Evolutionary conservation across 2,329 filamentous ascomycete genomes (phyloP).

Genomic region (Calonectria pseudoturangicola): DNA sequence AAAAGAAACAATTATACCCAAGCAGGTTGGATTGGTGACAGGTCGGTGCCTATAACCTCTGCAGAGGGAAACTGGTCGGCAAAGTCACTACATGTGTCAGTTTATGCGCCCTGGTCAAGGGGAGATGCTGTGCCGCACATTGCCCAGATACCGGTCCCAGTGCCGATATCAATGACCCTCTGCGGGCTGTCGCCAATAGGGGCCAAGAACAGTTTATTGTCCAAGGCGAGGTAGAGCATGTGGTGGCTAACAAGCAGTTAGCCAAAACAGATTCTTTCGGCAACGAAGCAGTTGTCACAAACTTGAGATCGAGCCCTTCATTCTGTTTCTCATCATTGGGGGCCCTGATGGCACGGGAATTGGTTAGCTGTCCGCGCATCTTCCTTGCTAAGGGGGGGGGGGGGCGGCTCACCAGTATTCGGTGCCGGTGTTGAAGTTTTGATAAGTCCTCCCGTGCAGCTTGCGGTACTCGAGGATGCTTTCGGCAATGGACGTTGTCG

Average conservation of each 20-base stretch:
- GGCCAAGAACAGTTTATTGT: constrained; percentile 36
- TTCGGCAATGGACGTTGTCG: background rate
- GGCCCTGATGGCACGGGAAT: constrained; percentile 32
- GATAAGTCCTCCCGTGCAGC: background rate
- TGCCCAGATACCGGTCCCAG: constrained; percentile 75
- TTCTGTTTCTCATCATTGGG: constrained; percentile 55
- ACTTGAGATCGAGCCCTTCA: constrained; percentile 52
- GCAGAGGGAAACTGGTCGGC: constrained; percentile 65
- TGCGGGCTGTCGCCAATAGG: constrained; percentile 31
- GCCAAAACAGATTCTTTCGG: background rate
- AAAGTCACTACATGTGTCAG: constrained; percentile 64
- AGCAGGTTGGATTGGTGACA: constrained; percentile 73
- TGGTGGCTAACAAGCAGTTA: constrained; percentile 40
- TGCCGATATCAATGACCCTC: constrained; percentile 68
- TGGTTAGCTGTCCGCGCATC: background rate
- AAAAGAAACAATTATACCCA: constrained; percentile 61
- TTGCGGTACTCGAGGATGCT: background rate
- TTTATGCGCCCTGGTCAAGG: background rate
- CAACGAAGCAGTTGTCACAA: background rate
- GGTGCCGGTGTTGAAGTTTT: background rate
- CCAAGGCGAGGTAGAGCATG: constrained; percentile 42
- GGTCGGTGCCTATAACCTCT: constrained; percentile 70
- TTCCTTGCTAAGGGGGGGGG: background rate
- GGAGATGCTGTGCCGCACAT: constrained; percentile 30
- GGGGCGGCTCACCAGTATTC: background rate